These are phyloP conservation scores for Zanthoxylum bungeanum DNA, from an alignment of 345 rosid species.

Conservation along the genomic window DNA sequence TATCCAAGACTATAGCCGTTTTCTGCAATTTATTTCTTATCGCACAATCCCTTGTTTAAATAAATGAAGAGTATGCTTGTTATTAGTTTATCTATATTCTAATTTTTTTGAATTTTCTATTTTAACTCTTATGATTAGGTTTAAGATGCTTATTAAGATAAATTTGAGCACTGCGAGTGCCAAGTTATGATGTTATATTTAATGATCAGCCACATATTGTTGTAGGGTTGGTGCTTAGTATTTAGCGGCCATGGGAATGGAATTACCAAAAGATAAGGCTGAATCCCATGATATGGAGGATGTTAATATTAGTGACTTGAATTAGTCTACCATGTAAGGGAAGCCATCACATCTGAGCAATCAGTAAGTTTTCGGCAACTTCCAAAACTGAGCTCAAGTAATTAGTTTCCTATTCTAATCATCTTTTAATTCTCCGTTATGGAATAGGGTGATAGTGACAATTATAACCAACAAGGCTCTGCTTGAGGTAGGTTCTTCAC, in stretches of 20 bases:
- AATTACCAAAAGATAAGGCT: conserved; percentile 5
- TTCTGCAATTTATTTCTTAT: background rate
- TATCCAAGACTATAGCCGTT: background rate
- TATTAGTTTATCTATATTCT: background rate
- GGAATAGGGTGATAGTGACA: conserved; percentile 49
- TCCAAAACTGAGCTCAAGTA: background rate
- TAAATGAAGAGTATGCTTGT: background rate
- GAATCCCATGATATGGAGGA: conserved; percentile 25
- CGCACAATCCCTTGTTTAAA: background rate
- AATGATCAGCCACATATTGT: background rate
- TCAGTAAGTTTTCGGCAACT: conserved; percentile 25
- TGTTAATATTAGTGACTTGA: conserved; percentile 38
- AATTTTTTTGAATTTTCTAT: background rate
- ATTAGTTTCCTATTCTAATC: background rate
- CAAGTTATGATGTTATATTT: background rate
- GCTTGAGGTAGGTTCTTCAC: conserved; percentile 52
- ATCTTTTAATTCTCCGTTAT: background rate
- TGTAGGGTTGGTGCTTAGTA: background rate
- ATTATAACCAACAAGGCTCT: conserved; percentile 66
- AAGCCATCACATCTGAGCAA: conserved; percentile 42
- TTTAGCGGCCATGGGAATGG: conserved; percentile 21
- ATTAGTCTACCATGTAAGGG: conserved; percentile 44
- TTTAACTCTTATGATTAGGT: background rate
- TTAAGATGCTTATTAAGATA: background rate
- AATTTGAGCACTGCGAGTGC: too few relatives aligned